A percentile compares a stretch with the other conserved stretches of the same genome.
Conservation (phyloP, 2,329 filamentous ascomycete genomes). For the Magnaporthales sp. region DNA sequence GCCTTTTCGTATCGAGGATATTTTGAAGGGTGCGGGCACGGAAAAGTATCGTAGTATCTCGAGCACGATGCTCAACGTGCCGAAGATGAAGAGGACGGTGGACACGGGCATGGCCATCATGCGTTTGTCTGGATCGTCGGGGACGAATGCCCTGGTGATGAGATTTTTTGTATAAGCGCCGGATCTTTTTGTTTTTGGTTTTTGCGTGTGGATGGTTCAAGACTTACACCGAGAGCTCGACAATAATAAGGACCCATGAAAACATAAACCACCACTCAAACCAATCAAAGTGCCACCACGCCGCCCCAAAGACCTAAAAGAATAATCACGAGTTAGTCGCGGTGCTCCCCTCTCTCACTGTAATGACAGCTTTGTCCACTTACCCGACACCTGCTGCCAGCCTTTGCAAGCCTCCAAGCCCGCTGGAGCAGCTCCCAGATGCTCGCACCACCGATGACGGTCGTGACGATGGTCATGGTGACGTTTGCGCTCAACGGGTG, state of each 20-base stretch:
- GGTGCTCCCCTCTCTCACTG: too few relatives aligned
- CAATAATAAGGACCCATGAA: background rate
- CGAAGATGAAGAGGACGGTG: background rate
- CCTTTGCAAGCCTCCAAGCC: background rate
- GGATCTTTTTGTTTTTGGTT: too few relatives aligned
- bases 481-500: background rate
- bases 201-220: too few relatives aligned
- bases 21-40: slow-evolving; percentile 46
- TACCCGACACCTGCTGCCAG: background rate
- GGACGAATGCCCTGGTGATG: background rate
- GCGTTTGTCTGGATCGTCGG: background rate
- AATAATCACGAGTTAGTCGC: too few relatives aligned
- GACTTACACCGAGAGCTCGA: background rate
- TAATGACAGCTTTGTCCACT: too few relatives aligned
- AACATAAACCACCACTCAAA: background rate
- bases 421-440: background rate
- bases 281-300: background rate
- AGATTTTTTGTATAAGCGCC: too few relatives aligned
- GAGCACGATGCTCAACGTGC: background rate
- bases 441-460: background rate
- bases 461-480: background rate
- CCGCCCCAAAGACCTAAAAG: background rate
- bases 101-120: background rate
- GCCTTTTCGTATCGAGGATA: slow-evolving; percentile 55
- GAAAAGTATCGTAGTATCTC: background rate